These are phyloP conservation scores for Astrothelium subdiscretum DNA, from an alignment of 495 filamentous ascomycete genomes.

Conservation along the genomic window DNA sequence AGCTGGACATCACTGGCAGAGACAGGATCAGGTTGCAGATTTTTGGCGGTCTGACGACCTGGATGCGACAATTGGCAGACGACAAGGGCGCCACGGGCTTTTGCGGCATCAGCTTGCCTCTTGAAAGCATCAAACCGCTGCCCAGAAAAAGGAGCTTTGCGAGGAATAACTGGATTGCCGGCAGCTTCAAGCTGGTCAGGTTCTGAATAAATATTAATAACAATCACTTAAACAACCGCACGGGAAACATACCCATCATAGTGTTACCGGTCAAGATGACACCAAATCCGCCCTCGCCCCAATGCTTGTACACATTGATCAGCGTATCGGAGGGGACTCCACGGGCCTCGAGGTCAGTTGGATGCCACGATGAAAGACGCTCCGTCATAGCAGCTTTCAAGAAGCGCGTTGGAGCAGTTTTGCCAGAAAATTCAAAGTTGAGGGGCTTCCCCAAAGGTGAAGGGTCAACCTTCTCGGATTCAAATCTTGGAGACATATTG, in stretches of 20 bases:
- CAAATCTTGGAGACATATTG: constrained; percentile 12
- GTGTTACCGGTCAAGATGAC: constrained; percentile 51
- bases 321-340: constrained; percentile 48
- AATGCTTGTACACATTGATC: constrained; percentile 46
- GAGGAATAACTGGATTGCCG: constrained; percentile 48
- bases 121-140: constrained; percentile 48
- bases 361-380: constrained; percentile 43
- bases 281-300: constrained; percentile 48
- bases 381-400: constrained; percentile 58
- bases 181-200: constrained; percentile 45
- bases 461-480: constrained; percentile 31
- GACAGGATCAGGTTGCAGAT: constrained; percentile 43
- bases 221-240: not conserved
- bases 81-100: constrained; percentile 42
- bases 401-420: constrained; percentile 46
- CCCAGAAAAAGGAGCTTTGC: constrained; percentile 34
- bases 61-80: constrained; percentile 52
- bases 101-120: constrained; percentile 36
- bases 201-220: constrained; percentile 19
- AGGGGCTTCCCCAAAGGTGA: constrained; percentile 43
- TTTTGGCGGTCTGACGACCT: constrained; percentile 42
- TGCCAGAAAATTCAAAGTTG: constrained; percentile 44
- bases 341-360: constrained; percentile 34
- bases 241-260: constrained; percentile 31
- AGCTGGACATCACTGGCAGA: constrained; percentile 51